Evolutionary conservation across 352 stramenopile genomes (phyloP), one percentile per base, ranked within the genome.

Genomic region (Globisporangium lucens): DNA sequence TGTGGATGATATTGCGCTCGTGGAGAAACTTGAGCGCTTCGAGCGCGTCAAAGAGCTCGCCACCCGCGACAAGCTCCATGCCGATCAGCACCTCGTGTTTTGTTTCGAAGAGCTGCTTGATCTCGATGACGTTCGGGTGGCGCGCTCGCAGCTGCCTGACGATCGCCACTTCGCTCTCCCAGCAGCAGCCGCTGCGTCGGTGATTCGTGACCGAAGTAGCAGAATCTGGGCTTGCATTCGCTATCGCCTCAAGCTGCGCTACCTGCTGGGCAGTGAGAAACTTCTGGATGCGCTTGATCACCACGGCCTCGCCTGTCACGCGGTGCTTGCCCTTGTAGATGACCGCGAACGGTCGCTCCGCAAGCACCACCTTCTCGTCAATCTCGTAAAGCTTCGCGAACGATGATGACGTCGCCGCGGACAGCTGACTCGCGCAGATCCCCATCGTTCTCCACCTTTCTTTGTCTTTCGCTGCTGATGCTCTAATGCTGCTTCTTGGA

Each of bases 211-310:
- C 2, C 61, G 29, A 41, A 38, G 38, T 2, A n/a, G 17, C 2
- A 41, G 24, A 20, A 5, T 47, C n/a, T 17, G 15, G 1, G 61
- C 35, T 27, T 65, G 9, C 20, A 56, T 38, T 41, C 56, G 68
- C n/a, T 49, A 49, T 8, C 13, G 5, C 29, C 24, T 57, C 17
- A 20, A 65, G 52, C 27, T 61, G 38, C 43, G 43, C 43, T 51
- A 22, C 43, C 10, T 60, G 56, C 43, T 53, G 12, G 66, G 64
- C 2, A 1, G 15, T 33, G 12, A 57, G 58, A 5, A 10, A 9
- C 60, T 90, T 88, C 13, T 84, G 73, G 56, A 94, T 74, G 24
- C 87, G 80, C 71, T 94, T 94, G 64, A 92, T 67, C 2, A 82
- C 82, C 4, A 91, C 79, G 0, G 53, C 15, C 7, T 68, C 68